Evolutionary conservation across 2,329 filamentous ascomycete genomes (phyloP), one percentile per base, ranked within the genome.

Genomic region (Trichoderma sp.): DNA sequence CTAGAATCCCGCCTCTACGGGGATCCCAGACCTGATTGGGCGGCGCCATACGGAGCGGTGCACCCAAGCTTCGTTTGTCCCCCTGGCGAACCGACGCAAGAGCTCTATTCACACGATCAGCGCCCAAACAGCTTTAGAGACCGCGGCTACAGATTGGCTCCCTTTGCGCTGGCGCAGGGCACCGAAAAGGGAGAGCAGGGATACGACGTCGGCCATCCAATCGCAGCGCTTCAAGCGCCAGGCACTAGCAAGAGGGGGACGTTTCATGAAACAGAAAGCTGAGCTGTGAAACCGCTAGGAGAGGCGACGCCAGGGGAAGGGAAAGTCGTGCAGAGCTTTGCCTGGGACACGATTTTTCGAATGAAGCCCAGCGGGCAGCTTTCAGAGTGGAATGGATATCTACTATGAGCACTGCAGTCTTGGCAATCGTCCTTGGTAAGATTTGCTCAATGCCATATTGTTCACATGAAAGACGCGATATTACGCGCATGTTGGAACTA

Each of bases 241-340:
- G 37, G 27, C 47, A 61, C 49, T 21, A 47, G 53, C 27, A 56
- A 29, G 61, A 43, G 33, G 47, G 56, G 47, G 43, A 40, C 27
- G 65, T 68, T 43, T 68, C 65, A 61, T 68, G 65, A 68, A 68
- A 68, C 65, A 68, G 33, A 21, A 33, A 61, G 57, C 57, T 68
- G 47, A 56, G 57, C 65, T 29, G 57, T 68, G 65, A 68, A 68
- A 68, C 65, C 40, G 24, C 65, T 21, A 61, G 65, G 65, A 68
- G 65, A 68, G 65, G 14, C 58, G 56, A 33, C 57, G 65, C 47
- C 60, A 60, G 60, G n/a, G 43, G 31, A 33, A 6, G 33, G 10
- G n/a, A 49, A 49, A 49, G 3, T 19, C 21, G 47, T 49, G 21
- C 61, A 55, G 24, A 33, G 35, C 35, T 5, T 74, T 59, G 64